These are phyloP conservation scores for Hirsutella thompsonii DNA, from an alignment of 2,329 filamentous ascomycete genomes.

Conservation along the genomic window DNA sequence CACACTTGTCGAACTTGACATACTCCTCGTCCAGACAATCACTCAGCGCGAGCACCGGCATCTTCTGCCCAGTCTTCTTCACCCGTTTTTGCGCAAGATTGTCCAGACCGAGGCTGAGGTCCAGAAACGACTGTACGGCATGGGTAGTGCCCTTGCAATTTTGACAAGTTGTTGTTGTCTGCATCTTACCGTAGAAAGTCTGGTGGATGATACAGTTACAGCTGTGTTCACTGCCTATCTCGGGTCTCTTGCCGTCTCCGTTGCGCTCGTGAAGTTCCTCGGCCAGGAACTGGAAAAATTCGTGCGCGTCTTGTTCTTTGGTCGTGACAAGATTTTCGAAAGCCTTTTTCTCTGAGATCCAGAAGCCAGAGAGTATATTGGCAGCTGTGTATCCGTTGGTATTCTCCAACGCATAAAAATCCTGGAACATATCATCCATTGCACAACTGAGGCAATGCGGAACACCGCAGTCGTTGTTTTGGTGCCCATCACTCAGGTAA, in stretches of 20 bases:
- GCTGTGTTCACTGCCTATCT: constrained; percentile 43
- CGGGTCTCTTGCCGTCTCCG: constrained; percentile 52
- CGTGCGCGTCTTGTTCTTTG: constrained; percentile 91
- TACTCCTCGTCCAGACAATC: constrained; percentile 79
- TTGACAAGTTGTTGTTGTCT: constrained; percentile 82
- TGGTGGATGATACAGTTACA: constrained; percentile 91
- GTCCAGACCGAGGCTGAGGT: constrained; percentile 80
- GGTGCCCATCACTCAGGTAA: constrained; percentile 84
- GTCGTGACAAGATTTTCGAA: constrained; percentile 74
- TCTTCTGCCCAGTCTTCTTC: constrained; percentile 38
- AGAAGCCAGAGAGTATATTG: constrained; percentile 78
- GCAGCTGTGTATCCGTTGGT: constrained; percentile 85
- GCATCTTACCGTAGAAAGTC: constrained; percentile 85
- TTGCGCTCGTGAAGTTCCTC: constrained; percentile 83
- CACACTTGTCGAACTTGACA: constrained; percentile 74
- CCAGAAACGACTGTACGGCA: constrained; percentile 78
- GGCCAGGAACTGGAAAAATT: constrained; percentile 91
- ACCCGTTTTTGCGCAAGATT: constrained; percentile 53
- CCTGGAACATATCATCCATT: constrained; percentile 63
- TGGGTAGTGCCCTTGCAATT: constrained; percentile 74
- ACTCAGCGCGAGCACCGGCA: constrained; percentile 37
- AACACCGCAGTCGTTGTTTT: constrained; percentile 56
- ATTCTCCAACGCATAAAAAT: constrained; percentile 59
- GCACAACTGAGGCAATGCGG: constrained; percentile 54
- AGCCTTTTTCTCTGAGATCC: constrained; percentile 67